Percentiles rank a stretch among this genome's conserved stretches.
Evolutionary conservation across 495 filamentous ascomycete species (phyloP).

Genomic region (Bryoglossum gracile): DNA sequence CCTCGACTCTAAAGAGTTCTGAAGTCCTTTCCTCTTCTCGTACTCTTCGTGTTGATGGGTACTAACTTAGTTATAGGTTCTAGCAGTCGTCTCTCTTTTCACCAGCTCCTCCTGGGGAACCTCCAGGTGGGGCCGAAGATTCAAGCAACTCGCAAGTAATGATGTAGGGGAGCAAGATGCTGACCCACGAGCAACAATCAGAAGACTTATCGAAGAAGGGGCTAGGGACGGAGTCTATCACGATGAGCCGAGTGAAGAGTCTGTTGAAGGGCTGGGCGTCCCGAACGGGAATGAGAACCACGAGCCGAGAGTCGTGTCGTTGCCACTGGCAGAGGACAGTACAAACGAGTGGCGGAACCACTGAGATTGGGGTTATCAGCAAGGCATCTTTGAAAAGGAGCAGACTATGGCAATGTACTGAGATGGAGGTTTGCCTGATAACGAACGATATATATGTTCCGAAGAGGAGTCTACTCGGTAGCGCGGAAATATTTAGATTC

Average conservation of each 20-base stretch:
- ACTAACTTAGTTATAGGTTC: too few relatives aligned
- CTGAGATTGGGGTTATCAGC: too few relatives aligned
- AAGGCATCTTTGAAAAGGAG: too few relatives aligned
- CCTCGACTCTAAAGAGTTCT: too few relatives aligned
- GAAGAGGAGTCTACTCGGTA: too few relatives aligned
- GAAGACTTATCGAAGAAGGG: slow-evolving; percentile 18
- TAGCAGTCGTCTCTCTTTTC: slow-evolving; percentile 17
- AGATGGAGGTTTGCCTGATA: too few relatives aligned
- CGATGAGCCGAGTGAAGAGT: slow-evolving; percentile 18
- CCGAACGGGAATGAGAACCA: neutral
- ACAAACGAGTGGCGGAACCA: slow-evolving; percentile 26
- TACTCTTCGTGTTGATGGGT: too few relatives aligned
- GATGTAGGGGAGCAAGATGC: slow-evolving; percentile 8
- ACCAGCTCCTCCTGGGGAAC: slow-evolving; percentile 14
- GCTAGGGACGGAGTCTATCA: slow-evolving; percentile 21
- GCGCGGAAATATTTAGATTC: too few relatives aligned
- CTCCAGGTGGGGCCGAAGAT: slow-evolving; percentile 8
- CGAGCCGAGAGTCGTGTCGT: slow-evolving; percentile 22
- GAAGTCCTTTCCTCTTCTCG: too few relatives aligned
- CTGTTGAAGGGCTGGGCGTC: neutral
- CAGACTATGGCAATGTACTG: too few relatives aligned
- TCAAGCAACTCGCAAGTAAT: slow-evolving; percentile 7
- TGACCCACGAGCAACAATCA: slow-evolving; percentile 10
- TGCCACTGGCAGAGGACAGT: slow-evolving; percentile 18
- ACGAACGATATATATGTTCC: too few relatives aligned